These are phyloP conservation scores for Fagopyrum tataricum DNA, from an alignment of 148 eudicot species.

Conservation along the genomic window DNA sequence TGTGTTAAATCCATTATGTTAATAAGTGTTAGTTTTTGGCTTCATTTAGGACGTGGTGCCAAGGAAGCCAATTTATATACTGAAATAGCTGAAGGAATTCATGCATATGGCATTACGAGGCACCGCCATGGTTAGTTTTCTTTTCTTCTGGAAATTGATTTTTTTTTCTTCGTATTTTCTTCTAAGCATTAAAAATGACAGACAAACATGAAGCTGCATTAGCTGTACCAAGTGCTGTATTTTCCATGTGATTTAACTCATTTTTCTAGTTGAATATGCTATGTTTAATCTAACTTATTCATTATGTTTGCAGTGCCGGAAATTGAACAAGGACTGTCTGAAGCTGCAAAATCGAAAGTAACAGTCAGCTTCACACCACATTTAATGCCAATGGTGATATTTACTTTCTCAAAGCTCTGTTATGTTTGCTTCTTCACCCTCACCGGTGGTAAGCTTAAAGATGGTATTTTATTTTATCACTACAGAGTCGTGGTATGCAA, in stretches of 20 bases:
- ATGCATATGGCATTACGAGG: conserved; percentile 81
- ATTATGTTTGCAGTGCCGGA: conserved; percentile 60
- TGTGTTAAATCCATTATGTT: background rate
- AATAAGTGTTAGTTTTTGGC: background rate
- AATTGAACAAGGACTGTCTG: conserved; percentile 90
- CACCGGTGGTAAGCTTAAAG: background rate
- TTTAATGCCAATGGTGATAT: conserved; percentile 85
- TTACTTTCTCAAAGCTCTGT: background rate
- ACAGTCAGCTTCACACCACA: conserved; percentile 96
- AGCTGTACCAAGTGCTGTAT: too few species aligned
- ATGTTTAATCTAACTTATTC: background rate
- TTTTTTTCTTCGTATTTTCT: background rate
- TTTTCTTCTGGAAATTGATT: background rate
- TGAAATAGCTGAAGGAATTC: conserved; percentile 92
- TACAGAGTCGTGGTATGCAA: conserved; percentile 97
- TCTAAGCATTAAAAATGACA: background rate
- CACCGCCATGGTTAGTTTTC: conserved; percentile 88
- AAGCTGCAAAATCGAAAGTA: conserved; percentile 57
- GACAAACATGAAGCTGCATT: too few species aligned
- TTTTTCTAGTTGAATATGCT: background rate
- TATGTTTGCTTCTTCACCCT: background rate
- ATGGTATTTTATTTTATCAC: background rate
- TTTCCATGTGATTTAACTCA: too few species aligned
- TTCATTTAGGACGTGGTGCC: conserved; percentile 71
- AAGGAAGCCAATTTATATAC: conserved; percentile 95